Conservation (phyloP, 2,329 filamentous ascomycete genomes). For the Chrysosporium keratinophilum region DNA sequence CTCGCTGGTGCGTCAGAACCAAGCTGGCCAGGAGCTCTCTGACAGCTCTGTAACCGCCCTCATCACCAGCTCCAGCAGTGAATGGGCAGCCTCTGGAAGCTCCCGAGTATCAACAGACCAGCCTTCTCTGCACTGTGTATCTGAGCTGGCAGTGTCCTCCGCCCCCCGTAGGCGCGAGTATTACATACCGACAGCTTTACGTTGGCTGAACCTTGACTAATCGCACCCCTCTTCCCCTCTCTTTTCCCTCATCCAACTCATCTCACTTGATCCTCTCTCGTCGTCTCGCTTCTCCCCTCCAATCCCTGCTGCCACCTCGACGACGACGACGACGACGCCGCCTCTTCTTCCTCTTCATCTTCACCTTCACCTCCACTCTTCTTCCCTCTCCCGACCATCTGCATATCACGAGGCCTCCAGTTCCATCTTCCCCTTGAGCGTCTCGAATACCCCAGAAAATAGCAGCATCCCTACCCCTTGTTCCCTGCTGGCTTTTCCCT, state of each 20-base stretch:
- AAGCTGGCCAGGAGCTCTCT: too few relatives aligned
- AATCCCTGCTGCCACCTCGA: not conserved
- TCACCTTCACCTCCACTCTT: not conserved
- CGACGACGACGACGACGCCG: not conserved
- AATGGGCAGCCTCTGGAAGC: too few relatives aligned
- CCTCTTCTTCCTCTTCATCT: not conserved
- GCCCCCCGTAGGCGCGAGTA: too few relatives aligned
- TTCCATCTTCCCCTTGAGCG: not conserved
- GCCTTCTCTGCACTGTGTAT: too few relatives aligned
- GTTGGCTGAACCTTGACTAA: conserved; percentile 18
- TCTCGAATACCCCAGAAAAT: conserved; percentile 11
- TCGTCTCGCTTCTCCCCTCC: not conserved
- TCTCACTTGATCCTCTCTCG: conserved; percentile 10
- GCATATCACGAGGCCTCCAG: not conserved
- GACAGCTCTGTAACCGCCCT: too few relatives aligned
- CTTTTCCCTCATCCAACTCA: conserved; percentile 10
- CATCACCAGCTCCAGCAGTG: too few relatives aligned
- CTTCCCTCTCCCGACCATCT: not conserved
- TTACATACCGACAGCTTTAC: conserved; percentile 8
- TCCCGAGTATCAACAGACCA: too few relatives aligned
- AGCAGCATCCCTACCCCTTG: conserved; percentile 11
- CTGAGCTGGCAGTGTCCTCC: too few relatives aligned
- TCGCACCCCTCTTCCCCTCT: conserved; percentile 9
- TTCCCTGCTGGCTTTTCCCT: conserved; percentile 12
- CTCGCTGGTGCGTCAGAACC: too few relatives aligned